Evolutionary conservation across 805 yeast species (phyloP).

Genomic region (Sugiyamaella qingdaonensis): DNA sequence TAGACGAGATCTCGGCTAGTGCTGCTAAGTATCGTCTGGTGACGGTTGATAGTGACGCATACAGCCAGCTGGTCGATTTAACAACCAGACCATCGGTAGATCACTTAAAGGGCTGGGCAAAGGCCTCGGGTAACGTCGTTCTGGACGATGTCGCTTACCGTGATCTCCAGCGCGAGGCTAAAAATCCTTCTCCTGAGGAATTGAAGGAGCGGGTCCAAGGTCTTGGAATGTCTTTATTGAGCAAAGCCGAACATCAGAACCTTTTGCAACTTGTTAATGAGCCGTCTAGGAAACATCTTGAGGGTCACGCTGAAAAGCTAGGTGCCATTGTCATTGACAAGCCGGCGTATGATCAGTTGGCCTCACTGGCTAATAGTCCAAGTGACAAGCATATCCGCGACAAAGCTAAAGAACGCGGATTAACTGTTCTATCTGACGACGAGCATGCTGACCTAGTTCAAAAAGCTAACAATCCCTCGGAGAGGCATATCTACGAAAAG

Average conservation of each 20-base stretch:
- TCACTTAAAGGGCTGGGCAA: slow-evolving; percentile 21
- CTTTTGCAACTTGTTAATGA: slow-evolving; percentile 2
- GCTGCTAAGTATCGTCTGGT: slow-evolving; percentile 24
- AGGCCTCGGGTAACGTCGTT: slow-evolving; percentile 31
- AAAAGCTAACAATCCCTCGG: slow-evolving; percentile 19
- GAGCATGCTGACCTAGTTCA: slow-evolving; percentile 28
- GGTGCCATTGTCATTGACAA: slow-evolving; percentile 22
- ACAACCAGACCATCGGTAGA: slow-evolving; percentile 17
- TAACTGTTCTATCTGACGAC: slow-evolving; percentile 19
- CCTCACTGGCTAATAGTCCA: slow-evolving; percentile 26
- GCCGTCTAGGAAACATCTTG: slow-evolving; percentile 24
- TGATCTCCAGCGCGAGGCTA: slow-evolving; percentile 18
- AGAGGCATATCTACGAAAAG: slow-evolving; percentile 15
- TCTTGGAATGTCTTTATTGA: slow-evolving; percentile 23
- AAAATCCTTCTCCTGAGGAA: slow-evolving; percentile 23
- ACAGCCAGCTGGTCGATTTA: slow-evolving; percentile 14
- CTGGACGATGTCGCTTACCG: slow-evolving; percentile 32
- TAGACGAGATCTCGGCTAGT: not conserved
- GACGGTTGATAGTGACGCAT: slow-evolving; percentile 22
- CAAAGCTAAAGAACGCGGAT: slow-evolving; percentile 22
- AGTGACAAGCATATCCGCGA: slow-evolving; percentile 24
- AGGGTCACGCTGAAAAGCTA: slow-evolving; percentile 20
- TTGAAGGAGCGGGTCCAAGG: slow-evolving; percentile 17
- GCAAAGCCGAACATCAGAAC: slow-evolving; percentile 24
- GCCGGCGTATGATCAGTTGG: slow-evolving; percentile 21